Evolutionary conservation across 257 asterid species (phyloP), one percentile per base, ranked within the genome.

Genomic region (Nicotiana sylvestris): DNA sequence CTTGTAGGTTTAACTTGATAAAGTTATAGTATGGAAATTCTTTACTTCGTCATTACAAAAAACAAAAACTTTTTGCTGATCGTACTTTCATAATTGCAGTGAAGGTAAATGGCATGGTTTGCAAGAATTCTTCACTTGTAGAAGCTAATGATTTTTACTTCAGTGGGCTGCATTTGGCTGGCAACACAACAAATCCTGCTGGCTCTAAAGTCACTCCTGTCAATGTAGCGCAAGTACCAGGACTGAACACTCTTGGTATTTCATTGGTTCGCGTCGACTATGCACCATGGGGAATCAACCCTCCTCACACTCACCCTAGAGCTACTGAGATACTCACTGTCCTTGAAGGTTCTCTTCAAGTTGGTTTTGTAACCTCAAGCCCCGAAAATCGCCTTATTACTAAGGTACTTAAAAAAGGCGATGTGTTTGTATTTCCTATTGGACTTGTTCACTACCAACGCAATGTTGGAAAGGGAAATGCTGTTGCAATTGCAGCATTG

Each of bases 361-460:
- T 74, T 49, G 62, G 62, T 25, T 49, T 74, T 2, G 80, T 74
- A 6, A 13, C 39, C 3, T 49, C 80, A 49, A 49, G 15, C 27
- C 43, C 80, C 1, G 43, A 25, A 72, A 72, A 46, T 46, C 61
- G 25, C 61, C 78, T 0, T 72, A 72, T 72, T 46, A 72, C 39
- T 46, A 46, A 46, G 0, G 61, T 72, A 0, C 79, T 72, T 46
- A 2, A 13, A 2, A 72, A 72, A 72, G 79, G 61, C 1, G 60
- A 72, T 25, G 18, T 3, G 7, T 46, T 46, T 21, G 79, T 72
- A 21, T 72, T 72, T 46, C 79, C 79, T 0, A 25, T 46, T 72
- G 79, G 79, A 72, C 79, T 46, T 21, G 39, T 72, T 72, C 79
- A 72, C 39, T 72, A 25, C 37, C 79, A 72, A 72, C 61, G 61